These are phyloP conservation scores for Salvia hispanica DNA, from an alignment of 257 asterid genomes.

Conservation along the genomic window DNA sequence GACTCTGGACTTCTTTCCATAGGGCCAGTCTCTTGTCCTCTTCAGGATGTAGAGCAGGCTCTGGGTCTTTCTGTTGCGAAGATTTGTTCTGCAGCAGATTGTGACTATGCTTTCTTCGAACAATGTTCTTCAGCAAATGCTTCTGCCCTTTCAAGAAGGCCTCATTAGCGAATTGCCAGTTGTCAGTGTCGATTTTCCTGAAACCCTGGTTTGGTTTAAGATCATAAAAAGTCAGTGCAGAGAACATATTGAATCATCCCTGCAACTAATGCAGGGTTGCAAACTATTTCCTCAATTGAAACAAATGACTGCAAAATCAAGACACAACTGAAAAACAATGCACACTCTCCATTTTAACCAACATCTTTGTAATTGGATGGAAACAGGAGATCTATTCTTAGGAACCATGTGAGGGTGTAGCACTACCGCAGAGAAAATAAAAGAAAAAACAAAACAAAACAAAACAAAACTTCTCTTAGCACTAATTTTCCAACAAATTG, in stretches of 20 bases:
- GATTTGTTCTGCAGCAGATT: slow-evolving; percentile 45
- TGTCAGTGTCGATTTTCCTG: slow-evolving; percentile 81
- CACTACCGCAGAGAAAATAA: not conserved
- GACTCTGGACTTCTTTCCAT: slow-evolving; percentile 79
- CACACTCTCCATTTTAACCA: not conserved
- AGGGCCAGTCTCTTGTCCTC: slow-evolving; percentile 57
- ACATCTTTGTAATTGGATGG: slow-evolving; percentile 1
- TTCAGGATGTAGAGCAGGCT: slow-evolving; percentile 39
- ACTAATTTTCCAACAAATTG: not conserved
- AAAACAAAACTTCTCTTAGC: not conserved
- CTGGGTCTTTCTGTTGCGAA: slow-evolving; percentile 42
- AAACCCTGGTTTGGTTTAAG: slow-evolving; percentile 64
- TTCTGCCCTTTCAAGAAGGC: slow-evolving; percentile 77
- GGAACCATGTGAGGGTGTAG: not conserved
- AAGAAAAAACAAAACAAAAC: too few species aligned
- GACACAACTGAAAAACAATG: not conserved
- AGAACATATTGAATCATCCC: not conserved
- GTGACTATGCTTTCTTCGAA: slow-evolving; percentile 68
- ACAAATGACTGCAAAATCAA: not conserved
- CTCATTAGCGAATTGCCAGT: slow-evolving; percentile 87
- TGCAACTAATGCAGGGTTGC: not conserved
- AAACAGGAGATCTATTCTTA: not conserved
- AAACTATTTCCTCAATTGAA: not conserved
- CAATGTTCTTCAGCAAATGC: slow-evolving; percentile 77
- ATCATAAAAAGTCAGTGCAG: slow-evolving; percentile 13